Conservation (phyloP, 2,329 filamentous ascomycete genomes). For the Helicocarpus griseus region DNA sequence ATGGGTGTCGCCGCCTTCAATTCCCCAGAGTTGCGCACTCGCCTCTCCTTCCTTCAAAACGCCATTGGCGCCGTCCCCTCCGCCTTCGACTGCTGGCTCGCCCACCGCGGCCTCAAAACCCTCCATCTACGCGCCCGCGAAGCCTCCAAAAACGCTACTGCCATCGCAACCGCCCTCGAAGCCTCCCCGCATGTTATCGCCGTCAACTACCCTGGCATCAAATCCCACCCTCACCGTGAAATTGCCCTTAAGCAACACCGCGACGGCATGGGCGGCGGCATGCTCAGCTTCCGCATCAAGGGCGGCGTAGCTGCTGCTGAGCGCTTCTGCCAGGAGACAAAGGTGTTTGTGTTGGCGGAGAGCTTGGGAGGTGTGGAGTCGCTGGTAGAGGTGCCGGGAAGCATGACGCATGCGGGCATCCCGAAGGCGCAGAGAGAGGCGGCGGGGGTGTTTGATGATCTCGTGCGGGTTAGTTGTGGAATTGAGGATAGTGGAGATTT, state of each 20-base stretch:
- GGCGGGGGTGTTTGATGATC: constrained; percentile 88
- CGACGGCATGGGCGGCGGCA: constrained; percentile 87
- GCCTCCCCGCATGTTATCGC: constrained; percentile 70
- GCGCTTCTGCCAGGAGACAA: constrained; percentile 81
- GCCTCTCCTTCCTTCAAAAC: constrained; percentile 87
- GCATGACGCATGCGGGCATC: constrained; percentile 96
- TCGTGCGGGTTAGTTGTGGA: constrained; percentile 87
- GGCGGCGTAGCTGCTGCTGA: constrained; percentile 80
- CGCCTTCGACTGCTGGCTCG: constrained; percentile 95
- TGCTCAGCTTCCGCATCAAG: constrained; percentile 91
- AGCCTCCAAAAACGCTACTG: constrained; percentile 69
- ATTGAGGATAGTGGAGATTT: constrained; percentile 86
- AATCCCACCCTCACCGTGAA: constrained; percentile 74
- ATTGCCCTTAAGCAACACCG: constrained; percentile 89
- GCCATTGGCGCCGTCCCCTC: constrained; percentile 92
- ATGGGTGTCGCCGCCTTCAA: constrained; percentile 98
- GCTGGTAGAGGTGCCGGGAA: constrained; percentile 81
- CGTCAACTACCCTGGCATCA: constrained; percentile 91
- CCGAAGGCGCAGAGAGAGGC: constrained; percentile 82
- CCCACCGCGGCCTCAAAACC: constrained; percentile 92
- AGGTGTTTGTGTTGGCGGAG: constrained; percentile 89
- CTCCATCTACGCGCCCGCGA: constrained; percentile 85
- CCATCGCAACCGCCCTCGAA: constrained; percentile 68
- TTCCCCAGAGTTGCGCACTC: constrained; percentile 64
- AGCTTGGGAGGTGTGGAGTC: constrained; percentile 86